Percentiles rank a stretch among this genome's conserved stretches.
Conservation (phyloP, 2,329 filamentous ascomycete species). For the Thielaviopsis punctulata region DNA sequence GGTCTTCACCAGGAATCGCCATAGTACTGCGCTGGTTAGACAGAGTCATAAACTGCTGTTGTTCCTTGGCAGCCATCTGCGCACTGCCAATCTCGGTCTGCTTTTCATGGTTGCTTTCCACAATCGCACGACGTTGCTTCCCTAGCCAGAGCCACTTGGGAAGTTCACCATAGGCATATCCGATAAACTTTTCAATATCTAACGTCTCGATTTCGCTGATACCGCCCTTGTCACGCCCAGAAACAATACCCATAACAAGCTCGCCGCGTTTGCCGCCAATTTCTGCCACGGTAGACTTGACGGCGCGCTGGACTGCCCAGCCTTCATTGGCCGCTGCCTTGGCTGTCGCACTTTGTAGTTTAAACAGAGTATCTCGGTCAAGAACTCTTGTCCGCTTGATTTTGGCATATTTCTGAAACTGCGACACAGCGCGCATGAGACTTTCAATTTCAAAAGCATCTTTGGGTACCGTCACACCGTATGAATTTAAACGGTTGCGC, state of each 20-base stretch:
- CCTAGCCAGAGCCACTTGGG: constrained; percentile 92
- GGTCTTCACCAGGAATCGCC: constrained; percentile 22
- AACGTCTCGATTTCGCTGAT: constrained; percentile 86
- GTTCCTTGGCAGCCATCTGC: constrained; percentile 9
- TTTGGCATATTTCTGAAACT: constrained; percentile 82
- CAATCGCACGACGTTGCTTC: constrained; percentile 53
- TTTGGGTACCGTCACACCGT: constrained; percentile 68
- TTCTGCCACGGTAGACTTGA: constrained; percentile 89
- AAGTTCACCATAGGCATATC: constrained; percentile 61
- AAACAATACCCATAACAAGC: constrained; percentile 89
- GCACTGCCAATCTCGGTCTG: constrained; percentile 25
- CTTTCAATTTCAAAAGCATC: constrained; percentile 76
- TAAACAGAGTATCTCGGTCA: constrained; percentile 67
- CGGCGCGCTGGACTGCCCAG: constrained; percentile 82
- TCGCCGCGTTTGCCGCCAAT: constrained; percentile 87
- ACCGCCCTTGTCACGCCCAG: constrained; percentile 67
- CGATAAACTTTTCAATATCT: constrained; percentile 70
- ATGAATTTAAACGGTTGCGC: constrained; percentile 72
- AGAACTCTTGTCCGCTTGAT: constrained; percentile 60
- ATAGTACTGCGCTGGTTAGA: constrained; percentile 18
- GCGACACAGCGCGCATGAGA: constrained; percentile 67
- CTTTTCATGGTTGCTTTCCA: constrained; percentile 27
- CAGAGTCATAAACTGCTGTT: constrained; percentile 2
- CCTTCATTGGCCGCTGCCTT: constrained; percentile 80
- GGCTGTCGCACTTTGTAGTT: constrained; percentile 65